Percentiles rank a stretch among this genome's conserved stretches.
phyloP scores from a whole-genome alignment of 2,329 filamentous ascomycete species.

The Thermothelomyces thermophilus region DNA sequence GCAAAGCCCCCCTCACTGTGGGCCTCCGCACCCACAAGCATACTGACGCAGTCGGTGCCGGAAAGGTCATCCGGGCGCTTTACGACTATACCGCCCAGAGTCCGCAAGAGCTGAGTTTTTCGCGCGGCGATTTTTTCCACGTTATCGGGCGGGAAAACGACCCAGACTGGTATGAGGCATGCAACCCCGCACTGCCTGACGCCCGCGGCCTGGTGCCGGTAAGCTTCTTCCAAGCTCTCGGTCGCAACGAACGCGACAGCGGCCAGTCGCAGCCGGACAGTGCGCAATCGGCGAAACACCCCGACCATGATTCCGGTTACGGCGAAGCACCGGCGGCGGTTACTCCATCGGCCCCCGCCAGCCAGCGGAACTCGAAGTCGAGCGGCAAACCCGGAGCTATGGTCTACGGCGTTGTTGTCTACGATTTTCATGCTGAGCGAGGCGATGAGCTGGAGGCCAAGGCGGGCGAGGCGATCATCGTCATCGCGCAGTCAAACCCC shows the following conservation, averaged over 20 bases:
- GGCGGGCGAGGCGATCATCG: conserved; percentile 92
- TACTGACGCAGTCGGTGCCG: conserved; percentile 22
- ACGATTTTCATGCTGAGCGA: conserved; percentile 90
- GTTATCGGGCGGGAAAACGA: conserved; percentile 96
- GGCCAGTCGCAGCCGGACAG: conserved; percentile 57
- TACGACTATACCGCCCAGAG: conserved; percentile 83
- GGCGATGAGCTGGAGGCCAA: conserved; percentile 96
- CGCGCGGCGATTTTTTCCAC: conserved; percentile 94
- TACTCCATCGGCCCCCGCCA: conserved; percentile 30
- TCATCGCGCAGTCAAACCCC: conserved; percentile 95
- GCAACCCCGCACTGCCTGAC: conserved; percentile 82
- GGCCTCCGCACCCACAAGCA: conserved; percentile 6
- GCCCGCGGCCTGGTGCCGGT: conserved; percentile 90
- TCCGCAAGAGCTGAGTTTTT: conserved; percentile 78
- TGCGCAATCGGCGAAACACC: conserved; percentile 48
- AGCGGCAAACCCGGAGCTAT: conserved; percentile 62
- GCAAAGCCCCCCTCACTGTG: conserved; percentile 13
- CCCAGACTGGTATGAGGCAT: conserved; percentile 94
- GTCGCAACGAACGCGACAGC: conserved; percentile 87
- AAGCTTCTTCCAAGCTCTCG: conserved; percentile 84
- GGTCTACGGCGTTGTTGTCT: conserved; percentile 95
- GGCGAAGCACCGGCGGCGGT: conserved; percentile 47
- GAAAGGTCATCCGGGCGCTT: conserved; percentile 89
- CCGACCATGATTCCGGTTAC: conserved; percentile 88
- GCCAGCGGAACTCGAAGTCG: conserved; percentile 45